Evolutionary conservation across 1,284 basidiomycete genomes (phyloP).

Genomic region (Tilletia setariae): DNA sequence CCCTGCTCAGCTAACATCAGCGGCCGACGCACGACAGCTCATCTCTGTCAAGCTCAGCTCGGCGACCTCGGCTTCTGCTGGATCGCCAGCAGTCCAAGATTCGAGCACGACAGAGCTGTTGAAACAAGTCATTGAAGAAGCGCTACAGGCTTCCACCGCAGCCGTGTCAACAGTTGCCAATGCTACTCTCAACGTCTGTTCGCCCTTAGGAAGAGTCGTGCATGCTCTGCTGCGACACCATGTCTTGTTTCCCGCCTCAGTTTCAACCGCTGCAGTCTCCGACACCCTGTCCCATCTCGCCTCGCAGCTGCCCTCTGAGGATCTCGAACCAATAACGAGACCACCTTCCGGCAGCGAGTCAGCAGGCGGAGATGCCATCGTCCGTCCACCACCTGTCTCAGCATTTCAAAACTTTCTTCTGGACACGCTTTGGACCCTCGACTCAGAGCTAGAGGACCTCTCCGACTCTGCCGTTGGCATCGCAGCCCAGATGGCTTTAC

Average conservation of each 20-base stretch:
- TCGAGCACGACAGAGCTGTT: too few relatives aligned
- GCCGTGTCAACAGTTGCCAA: neutral
- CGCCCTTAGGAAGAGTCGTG: neutral
- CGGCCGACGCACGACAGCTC: too few relatives aligned
- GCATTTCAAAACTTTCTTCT: constrained; percentile 22
- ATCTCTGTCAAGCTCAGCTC: too few relatives aligned
- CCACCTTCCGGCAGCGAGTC: neutral
- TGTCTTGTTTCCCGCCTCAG: neutral
- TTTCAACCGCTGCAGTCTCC: neutral
- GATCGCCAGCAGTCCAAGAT: too few relatives aligned
- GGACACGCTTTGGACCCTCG: constrained; percentile 44
- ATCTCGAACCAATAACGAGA: neutral
- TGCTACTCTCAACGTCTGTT: neutral
- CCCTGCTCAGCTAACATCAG: too few relatives aligned
- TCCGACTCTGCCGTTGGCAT: constrained; percentile 11
- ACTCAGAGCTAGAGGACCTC: constrained; percentile 36
- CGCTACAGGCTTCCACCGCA: too few relatives aligned
- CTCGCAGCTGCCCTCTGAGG: neutral
- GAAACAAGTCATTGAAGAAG: too few relatives aligned
- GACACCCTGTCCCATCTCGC: neutral
- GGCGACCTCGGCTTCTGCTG: too few relatives aligned
- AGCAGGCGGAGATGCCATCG: neutral
- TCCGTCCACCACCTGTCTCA: neutral
- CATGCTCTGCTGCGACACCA: neutral
- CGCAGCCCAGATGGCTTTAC: neutral